Evolutionary conservation across 2,329 filamentous ascomycete species (phyloP), one percentile per base, ranked within the genome.

Genomic region (Phaeosphaeriaceae sp.): DNA sequence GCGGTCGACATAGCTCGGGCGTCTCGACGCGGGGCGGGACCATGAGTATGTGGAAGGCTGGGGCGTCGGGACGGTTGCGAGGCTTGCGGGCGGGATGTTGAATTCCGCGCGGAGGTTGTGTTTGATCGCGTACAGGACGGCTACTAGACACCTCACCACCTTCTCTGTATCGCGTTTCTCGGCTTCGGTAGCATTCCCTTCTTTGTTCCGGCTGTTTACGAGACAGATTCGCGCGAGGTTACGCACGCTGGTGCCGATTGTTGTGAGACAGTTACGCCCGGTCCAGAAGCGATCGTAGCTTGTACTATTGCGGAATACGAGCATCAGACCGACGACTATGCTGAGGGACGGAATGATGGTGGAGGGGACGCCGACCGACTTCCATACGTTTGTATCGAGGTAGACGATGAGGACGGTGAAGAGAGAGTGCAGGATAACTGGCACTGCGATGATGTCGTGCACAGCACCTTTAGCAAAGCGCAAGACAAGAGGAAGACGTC

Each of bases 241-340:
- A 54, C 87, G 82, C 15, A 88, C 81, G 41, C 79, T 80, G n/a
- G 86, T 87, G 48, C 82, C 82, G 27, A 88, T 80, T 0, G 81
- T 82, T 11, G 81, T 85, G 54, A 89, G 80, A 62, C 85, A 82
- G 63, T 83, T 84, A 45, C 85, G 78, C 4, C 85, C 85, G 2
- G 84, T 83, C 87, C 87, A 89, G 78, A 89, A 89, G 1, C 87
- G 81, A 65, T 88, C 87, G 75, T 88, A 89, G 53, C 81, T 84
- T 2, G 86, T 89, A 63, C 84, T 82, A 66, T 89, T 89, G 40
- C 87, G 83, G 77, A 89, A 89, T 25, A 89, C 87, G 33, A 89
- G 85, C 83, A 89, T 88, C 42, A 89, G 73, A 67, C 87, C 87
- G 2, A 89, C 87, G 51, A 89, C 87, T 55, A 89, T 89, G 33